Evolutionary conservation across 2,329 filamentous ascomycete genomes (phyloP), one percentile per base, ranked within the genome.

Genomic region (Ploettnerulaceae sp.): DNA sequence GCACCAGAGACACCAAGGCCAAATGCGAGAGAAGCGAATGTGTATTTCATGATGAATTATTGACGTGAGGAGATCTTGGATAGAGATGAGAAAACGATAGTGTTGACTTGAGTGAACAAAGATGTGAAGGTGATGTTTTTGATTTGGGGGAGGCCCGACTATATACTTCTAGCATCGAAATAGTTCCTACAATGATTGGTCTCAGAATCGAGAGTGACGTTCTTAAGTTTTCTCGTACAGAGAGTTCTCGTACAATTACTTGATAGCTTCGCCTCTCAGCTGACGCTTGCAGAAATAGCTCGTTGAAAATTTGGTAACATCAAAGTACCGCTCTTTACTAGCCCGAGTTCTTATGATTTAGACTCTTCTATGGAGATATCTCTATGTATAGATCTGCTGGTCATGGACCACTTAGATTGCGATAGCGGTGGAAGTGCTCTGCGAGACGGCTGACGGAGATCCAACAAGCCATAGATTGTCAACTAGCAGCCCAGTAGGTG

Each of bases 41-140:
- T n/a, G 38, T 59, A 63, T 57, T 65, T 71, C 68, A 72, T 72
- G 38, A 54, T 66, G 52, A 35, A n/a, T n/a, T n/a, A n/a, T n/a
- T n/a, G n/a, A 32, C 15, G 25, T 15, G n/a, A 33, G 15, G 31
- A 9, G 11, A 17, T 31, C 3, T 12, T 9, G 28, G 7, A 11
- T 9, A 14, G 28, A 11, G 28, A 31, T 6, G 28, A n/a, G 11
- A 14, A 31, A 31, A 31, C 5, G 11, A 11, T 11, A 31, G 28
- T n/a, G 5, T 11, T 31, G 28, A 5, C 6, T n/a, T 31, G 5
- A 31, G 5, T 31, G 28, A 12, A 31, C 7, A n/a, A 17, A 17
- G 11, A 14, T 7, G 9, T n/a, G 4, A 15, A 33, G 9, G 14
- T 5, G 9, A 33, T 9, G 15, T 6, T 14, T 17, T n/a, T 7